phyloP scores from a whole-genome alignment of 495 filamentous ascomycete species.

The Poronia punctata region DNA sequence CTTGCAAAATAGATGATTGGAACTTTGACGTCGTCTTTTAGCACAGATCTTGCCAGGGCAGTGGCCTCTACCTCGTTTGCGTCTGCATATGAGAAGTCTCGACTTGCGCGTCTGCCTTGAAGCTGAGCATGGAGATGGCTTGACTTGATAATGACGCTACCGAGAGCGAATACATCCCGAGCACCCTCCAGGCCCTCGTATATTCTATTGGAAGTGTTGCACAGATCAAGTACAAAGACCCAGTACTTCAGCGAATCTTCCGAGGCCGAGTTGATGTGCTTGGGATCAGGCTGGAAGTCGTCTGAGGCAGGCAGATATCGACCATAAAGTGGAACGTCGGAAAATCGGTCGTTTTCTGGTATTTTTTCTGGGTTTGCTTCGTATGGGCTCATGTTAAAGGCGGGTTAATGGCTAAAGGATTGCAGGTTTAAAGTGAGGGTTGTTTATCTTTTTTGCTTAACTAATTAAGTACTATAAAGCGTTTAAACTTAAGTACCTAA shows the following conservation, averaged over 20 bases:
- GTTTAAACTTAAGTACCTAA: too few species aligned
- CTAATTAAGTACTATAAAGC: too few species aligned
- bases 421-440: too few species aligned
- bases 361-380: constrained; percentile 30
- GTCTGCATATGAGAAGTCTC: constrained; percentile 37
- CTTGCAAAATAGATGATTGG: constrained; percentile 35
- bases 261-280: constrained; percentile 28
- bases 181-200: constrained; percentile 31
- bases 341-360: constrained; percentile 26
- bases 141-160: constrained; percentile 36
- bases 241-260: constrained; percentile 31
- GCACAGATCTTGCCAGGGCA: constrained; percentile 22
- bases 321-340: constrained; percentile 32
- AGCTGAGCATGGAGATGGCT: constrained; percentile 30
- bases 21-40: constrained; percentile 28
- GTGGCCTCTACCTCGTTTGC: constrained; percentile 35
- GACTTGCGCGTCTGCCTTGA: too few species aligned
- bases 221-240: constrained; percentile 28
- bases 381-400: constrained; percentile 24
- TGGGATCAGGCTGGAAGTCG: constrained; percentile 31
- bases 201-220: constrained; percentile 25
- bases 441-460: too few species aligned
- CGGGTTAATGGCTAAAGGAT: not conserved
- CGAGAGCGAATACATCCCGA: constrained; percentile 37
- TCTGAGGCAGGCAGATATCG: constrained; percentile 27